phyloP scores from a whole-genome alignment of 2,329 filamentous ascomycete species.

The Cladobotryum protrusum region DNA sequence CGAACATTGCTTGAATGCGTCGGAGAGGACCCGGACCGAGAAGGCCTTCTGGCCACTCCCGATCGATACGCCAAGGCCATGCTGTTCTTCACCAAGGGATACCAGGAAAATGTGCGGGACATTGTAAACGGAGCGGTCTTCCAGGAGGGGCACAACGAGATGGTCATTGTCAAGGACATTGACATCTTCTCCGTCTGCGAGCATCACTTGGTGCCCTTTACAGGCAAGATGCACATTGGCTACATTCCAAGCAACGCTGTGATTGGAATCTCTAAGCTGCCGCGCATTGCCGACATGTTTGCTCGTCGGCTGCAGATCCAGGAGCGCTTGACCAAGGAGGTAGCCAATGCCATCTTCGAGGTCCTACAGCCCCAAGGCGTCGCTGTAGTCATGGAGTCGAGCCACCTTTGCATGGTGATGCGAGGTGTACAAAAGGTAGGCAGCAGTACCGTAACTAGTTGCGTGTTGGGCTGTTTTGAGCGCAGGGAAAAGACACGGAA shows the following conservation, averaged over 20 bases:
- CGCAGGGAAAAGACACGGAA: slow-evolving; percentile 88
- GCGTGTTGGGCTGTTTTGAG: slow-evolving; percentile 94
- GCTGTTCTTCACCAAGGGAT: slow-evolving; percentile 93
- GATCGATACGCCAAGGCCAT: slow-evolving; percentile 91
- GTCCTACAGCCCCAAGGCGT: slow-evolving; percentile 91
- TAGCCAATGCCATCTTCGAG: slow-evolving; percentile 88
- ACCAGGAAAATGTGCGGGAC: slow-evolving; percentile 87
- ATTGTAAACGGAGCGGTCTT: slow-evolving; percentile 94
- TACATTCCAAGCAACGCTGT: slow-evolving; percentile 92
- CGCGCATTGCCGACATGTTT: slow-evolving; percentile 96
- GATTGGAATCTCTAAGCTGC: slow-evolving; percentile 91
- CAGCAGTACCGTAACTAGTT: slow-evolving; percentile 86
- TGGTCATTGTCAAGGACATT: slow-evolving; percentile 97
- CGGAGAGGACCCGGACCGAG: slow-evolving; percentile 60
- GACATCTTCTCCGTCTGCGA: slow-evolving; percentile 93
- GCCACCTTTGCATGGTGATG: slow-evolving; percentile 98
- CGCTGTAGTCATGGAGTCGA: slow-evolving; percentile 95
- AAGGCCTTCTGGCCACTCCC: slow-evolving; percentile 63
- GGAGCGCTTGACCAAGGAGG: slow-evolving; percentile 91
- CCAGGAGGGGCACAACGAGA: slow-evolving; percentile 91
- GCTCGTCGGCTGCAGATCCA: slow-evolving; percentile 89
- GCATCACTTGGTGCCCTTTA: slow-evolving; percentile 95
- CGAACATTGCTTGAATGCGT: slow-evolving; percentile 62
- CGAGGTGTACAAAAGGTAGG: slow-evolving; percentile 91
- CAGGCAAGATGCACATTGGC: slow-evolving; percentile 98